phyloP scores from a whole-genome alignment of 2,329 filamentous ascomycete genomes.

The Berkeleyomyces rouxiae region DNA sequence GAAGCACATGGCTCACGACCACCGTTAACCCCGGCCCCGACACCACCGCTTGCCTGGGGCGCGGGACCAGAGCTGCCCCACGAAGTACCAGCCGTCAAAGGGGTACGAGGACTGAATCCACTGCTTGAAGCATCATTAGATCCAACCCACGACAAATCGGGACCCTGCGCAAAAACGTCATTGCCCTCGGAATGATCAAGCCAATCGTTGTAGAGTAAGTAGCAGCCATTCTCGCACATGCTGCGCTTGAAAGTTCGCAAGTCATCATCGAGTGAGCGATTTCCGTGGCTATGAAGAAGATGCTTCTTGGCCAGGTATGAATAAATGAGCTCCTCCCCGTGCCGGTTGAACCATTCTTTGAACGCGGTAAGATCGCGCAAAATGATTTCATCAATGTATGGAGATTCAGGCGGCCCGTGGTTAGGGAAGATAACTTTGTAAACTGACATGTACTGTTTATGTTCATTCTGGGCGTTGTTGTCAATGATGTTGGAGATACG shows the following conservation, averaged over 20 bases:
- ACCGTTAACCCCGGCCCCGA: background rate
- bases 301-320: background rate
- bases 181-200: background rate
- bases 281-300: background rate
- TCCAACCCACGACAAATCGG: slow-evolving; percentile 2
- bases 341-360: background rate
- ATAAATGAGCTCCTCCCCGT: background rate
- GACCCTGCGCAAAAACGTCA: background rate
- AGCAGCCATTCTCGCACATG: background rate
- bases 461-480: background rate
- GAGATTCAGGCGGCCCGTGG: background rate
- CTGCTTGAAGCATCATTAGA: slow-evolving; percentile 1
- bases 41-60: background rate
- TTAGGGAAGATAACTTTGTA: slow-evolving; percentile 6
- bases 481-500: slow-evolving; percentile 4
- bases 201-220: slow-evolving; percentile 2
- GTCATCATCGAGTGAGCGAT: background rate
- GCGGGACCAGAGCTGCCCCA: background rate
- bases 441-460: background rate
- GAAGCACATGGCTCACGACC: background rate
- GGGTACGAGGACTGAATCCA: slow-evolving; percentile 10
- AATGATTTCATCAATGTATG: background rate
- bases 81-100: background rate
- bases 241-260: slow-evolving; percentile 3
- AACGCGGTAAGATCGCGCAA: slow-evolving; percentile 3